Percentiles rank a stretch among this genome's conserved stretches.
Evolutionary conservation across 352 stramenopile genomes (phyloP).

Genomic region (Phytophthora fragariae): DNA sequence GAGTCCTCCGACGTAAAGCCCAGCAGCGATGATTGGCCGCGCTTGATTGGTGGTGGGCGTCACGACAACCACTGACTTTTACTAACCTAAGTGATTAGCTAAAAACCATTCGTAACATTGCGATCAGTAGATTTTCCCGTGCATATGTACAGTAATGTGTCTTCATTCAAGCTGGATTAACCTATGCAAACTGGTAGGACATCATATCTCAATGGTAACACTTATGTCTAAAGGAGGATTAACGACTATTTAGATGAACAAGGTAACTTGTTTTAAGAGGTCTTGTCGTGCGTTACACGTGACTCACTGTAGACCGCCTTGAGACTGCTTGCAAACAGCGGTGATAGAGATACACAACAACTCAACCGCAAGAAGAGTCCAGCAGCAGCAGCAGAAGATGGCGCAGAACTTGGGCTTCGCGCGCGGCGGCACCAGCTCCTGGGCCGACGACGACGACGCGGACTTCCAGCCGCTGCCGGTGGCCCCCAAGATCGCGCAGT

Average conservation of each 20-base stretch:
- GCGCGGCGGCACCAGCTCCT: constrained; percentile 63
- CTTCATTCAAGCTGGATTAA: too few species aligned
- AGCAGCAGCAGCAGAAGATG: constrained; percentile 37
- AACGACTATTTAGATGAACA: too few species aligned
- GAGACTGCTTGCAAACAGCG: background rate
- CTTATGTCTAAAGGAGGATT: too few species aligned
- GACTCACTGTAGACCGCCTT: background rate
- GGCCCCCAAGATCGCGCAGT: constrained; percentile 56
- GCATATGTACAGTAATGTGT: too few species aligned
- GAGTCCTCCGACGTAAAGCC: too few species aligned
- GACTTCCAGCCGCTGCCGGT: constrained; percentile 61
- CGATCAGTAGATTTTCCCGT: background rate
- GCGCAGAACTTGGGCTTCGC: constrained; percentile 69
- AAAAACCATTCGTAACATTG: background rate
- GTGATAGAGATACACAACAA: constrained; percentile 20
- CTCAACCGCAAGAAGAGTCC: constrained; percentile 14
- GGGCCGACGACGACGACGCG: constrained; percentile 83
- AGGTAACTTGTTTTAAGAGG: too few species aligned
- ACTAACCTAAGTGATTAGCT: background rate
- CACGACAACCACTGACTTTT: background rate
- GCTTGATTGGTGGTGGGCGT: constrained; percentile 56
- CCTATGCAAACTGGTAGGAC: too few species aligned
- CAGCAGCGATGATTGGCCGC: constrained; percentile 28
- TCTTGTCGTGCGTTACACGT: background rate
- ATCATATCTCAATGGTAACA: too few species aligned